Conservation (phyloP, 2,329 filamentous ascomycete genomes). For the Aurifilum marmelostoma region DNA sequence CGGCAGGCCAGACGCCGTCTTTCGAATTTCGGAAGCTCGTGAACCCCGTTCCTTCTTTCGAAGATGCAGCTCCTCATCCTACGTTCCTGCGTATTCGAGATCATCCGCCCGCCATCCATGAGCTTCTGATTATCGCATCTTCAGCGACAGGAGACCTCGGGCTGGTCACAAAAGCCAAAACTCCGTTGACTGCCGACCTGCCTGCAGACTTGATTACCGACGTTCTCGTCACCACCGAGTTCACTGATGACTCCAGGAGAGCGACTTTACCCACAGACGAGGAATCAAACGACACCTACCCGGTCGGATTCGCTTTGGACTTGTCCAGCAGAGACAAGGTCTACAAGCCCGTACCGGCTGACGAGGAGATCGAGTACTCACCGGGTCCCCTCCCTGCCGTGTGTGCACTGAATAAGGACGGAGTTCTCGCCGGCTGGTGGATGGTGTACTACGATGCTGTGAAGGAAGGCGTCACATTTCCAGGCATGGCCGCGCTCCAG, state of each 20-base stretch:
- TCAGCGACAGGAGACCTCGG: constrained; percentile 81
- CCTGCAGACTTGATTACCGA: constrained; percentile 62
- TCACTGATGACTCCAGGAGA: constrained; percentile 73
- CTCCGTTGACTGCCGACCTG: constrained; percentile 62
- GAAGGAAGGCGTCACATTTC: constrained; percentile 71
- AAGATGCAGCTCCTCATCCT: constrained; percentile 72
- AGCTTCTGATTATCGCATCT: constrained; percentile 80
- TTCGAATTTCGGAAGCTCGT: constrained; percentile 76
- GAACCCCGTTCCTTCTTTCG: constrained; percentile 75
- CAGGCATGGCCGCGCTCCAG: constrained; percentile 63
- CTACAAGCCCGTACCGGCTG: constrained; percentile 72
- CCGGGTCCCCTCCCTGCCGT: constrained; percentile 80
- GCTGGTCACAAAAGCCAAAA: constrained; percentile 73
- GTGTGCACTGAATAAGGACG: constrained; percentile 86
- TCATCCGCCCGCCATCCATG: constrained; percentile 79
- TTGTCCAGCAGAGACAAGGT: constrained; percentile 82
- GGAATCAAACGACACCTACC: constrained; percentile 69
- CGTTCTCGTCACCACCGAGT: constrained; percentile 73
- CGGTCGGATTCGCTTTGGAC: constrained; percentile 81
- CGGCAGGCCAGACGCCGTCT: constrained; percentile 45
- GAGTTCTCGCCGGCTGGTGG: constrained; percentile 86
- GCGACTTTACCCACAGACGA: constrained; percentile 73
- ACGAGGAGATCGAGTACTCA: constrained; percentile 78
- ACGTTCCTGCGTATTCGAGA: constrained; percentile 76
- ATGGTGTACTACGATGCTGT: constrained; percentile 88